A percentile compares a stretch with the other conserved stretches of the same genome.
phyloP scores from a whole-genome alignment of 495 filamentous ascomycete species.

The Lentithecium fluviatile region DNA sequence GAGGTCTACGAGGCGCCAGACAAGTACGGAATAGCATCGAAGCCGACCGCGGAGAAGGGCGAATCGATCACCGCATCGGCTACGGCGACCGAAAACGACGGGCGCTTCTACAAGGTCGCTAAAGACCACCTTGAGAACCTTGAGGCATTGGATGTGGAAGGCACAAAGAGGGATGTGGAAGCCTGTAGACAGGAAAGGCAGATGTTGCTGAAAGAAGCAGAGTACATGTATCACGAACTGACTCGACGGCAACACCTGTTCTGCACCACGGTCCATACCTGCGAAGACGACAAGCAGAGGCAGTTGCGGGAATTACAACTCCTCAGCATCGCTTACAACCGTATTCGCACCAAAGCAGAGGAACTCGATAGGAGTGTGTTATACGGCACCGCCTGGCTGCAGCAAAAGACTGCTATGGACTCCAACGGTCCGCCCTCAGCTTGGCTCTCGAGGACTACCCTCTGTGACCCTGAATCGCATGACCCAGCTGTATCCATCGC shows the following conservation, averaged over 20 bases:
- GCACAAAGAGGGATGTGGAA: no score
- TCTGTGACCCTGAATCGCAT: background rate
- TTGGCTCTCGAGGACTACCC: background rate
- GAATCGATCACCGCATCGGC: background rate
- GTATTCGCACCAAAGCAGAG: background rate
- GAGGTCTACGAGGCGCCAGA: background rate
- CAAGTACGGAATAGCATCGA: background rate
- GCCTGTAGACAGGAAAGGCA: no score
- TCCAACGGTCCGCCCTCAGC: background rate
- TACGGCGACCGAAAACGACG: background rate
- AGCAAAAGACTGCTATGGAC: background rate
- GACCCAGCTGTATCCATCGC: background rate
- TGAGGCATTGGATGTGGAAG: no score
- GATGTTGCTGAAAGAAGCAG: background rate
- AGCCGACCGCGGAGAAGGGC: background rate
- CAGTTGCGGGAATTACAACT: background rate
- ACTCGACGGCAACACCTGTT: background rate
- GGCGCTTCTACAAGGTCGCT: background rate
- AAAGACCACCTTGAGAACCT: background rate
- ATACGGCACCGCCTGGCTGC: background rate
- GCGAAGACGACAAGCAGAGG: background rate
- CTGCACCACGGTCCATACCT: background rate
- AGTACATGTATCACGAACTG: background rate
- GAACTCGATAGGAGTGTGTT: background rate
- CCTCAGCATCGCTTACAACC: background rate